These are phyloP conservation scores for Forsythia viridissima DNA, from an alignment of 257 asterid genomes.

Conservation along the genomic window DNA sequence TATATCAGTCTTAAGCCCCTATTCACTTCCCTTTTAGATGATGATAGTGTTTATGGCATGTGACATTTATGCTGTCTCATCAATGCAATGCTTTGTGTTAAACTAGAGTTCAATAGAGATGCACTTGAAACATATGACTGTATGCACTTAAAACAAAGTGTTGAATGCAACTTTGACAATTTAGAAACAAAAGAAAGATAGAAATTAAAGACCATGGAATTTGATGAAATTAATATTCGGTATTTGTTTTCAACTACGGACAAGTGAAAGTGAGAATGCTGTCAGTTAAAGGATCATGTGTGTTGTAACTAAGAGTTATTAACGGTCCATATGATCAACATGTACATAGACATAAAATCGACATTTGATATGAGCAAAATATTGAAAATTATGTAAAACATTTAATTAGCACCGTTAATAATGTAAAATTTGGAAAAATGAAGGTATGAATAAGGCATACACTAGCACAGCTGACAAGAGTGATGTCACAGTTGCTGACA, in stretches of 20 bases:
- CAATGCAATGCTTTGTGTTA: not conserved
- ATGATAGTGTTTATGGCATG: not conserved
- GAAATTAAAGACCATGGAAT: not conserved
- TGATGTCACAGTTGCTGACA: not conserved
- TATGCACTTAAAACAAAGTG: not conserved
- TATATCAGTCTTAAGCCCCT: not conserved
- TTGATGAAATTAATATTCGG: not conserved
- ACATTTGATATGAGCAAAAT: not conserved
- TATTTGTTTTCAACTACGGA: not conserved
- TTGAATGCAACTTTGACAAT: not conserved
- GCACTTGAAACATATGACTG: not conserved
- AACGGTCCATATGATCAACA: not conserved
- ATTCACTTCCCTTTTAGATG: not conserved
- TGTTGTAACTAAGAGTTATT: not conserved
- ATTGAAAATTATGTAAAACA: not conserved
- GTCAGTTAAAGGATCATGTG: not conserved
- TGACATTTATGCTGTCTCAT: not conserved
- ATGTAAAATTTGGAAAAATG: not conserved
- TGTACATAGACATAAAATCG: not conserved
- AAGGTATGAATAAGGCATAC: not conserved
- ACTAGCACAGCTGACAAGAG: not conserved
- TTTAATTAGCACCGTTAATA: not conserved
- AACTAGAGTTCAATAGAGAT: not conserved
- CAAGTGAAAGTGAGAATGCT: not conserved
- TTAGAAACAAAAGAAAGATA: not conserved